These are phyloP conservation scores for Croton setiger DNA, from an alignment of 441 rosid genomes.

Conservation along the genomic window DNA sequence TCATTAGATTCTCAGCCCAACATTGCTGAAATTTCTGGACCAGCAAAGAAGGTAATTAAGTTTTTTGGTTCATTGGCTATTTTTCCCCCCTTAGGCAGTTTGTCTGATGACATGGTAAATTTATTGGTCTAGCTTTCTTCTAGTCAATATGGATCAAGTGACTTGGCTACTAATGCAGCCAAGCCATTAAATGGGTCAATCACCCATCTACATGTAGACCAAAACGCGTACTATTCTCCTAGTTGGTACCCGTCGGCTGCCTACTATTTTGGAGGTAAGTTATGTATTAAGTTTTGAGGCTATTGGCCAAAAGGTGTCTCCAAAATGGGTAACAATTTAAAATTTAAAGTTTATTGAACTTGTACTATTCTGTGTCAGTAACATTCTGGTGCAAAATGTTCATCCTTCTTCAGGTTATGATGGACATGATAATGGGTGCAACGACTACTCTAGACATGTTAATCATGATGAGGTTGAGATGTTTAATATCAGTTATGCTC, in stretches of 20 bases:
- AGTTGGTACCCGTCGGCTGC: slow-evolving; percentile 35
- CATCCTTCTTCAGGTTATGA: slow-evolving; percentile 22
- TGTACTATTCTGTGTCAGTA: background rate
- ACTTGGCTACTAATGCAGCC: slow-evolving; percentile 24
- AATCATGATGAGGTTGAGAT: slow-evolving; percentile 45
- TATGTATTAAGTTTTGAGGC: background rate
- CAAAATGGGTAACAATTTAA: background rate
- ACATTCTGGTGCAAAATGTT: background rate
- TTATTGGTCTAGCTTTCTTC: slow-evolving; percentile 36
- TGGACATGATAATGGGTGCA: slow-evolving; percentile 39
- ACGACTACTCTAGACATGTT: slow-evolving; percentile 36
- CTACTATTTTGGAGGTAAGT: slow-evolving; percentile 41
- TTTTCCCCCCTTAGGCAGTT: background rate
- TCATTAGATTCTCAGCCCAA: slow-evolving; percentile 67
- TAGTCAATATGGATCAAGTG: slow-evolving; percentile 52
- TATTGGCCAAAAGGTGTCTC: background rate
- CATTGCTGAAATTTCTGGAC: slow-evolving; percentile 55
- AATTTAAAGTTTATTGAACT: background rate
- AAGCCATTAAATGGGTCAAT: slow-evolving; percentile 15
- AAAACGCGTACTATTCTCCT: slow-evolving; percentile 42
- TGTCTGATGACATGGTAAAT: slow-evolving; percentile 10
- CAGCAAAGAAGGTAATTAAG: slow-evolving; percentile 52
- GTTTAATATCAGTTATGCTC: slow-evolving; percentile 10
- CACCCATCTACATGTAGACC: slow-evolving; percentile 28
- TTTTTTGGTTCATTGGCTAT: background rate